Percentiles rank a stretch among this genome's conserved stretches.
Evolutionary conservation across 495 filamentous ascomycete species (phyloP).

Genomic region (Echria macrotheca): DNA sequence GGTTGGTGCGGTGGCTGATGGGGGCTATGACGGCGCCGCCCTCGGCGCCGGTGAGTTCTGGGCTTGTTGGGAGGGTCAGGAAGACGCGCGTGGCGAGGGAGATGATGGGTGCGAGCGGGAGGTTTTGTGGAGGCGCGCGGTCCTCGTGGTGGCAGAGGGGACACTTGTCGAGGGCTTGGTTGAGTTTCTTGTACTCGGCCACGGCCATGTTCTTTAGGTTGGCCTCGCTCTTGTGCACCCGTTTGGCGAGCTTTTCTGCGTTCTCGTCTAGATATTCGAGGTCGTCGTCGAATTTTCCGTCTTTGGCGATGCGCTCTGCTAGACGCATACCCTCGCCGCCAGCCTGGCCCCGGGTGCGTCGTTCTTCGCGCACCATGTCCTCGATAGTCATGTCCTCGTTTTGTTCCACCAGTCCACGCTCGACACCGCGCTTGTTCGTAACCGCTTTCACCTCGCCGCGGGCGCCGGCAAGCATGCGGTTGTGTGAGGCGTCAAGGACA

Average conservation of each 20-base stretch:
- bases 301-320: slow-evolving; percentile 88
- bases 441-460: slow-evolving; percentile 72
- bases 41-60: slow-evolving; percentile 65
- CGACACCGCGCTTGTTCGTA: slow-evolving; percentile 69
- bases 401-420: slow-evolving; percentile 73
- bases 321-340: slow-evolving; percentile 78
- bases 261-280: slow-evolving; percentile 98
- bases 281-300: slow-evolving; percentile 86
- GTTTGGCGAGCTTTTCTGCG: slow-evolving; percentile 81
- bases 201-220: slow-evolving; percentile 87
- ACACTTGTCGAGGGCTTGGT: slow-evolving; percentile 79
- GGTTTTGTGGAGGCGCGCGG: slow-evolving; percentile 53
- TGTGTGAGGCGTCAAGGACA: slow-evolving; percentile 81
- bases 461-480: slow-evolving; percentile 73
- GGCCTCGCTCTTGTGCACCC: slow-evolving; percentile 80
- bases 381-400: slow-evolving; percentile 96
- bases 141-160: slow-evolving; percentile 93
- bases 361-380: slow-evolving; percentile 93
- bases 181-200: slow-evolving; percentile 84
- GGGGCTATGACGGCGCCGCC: slow-evolving; percentile 85
- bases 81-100: slow-evolving; percentile 83
- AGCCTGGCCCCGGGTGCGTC: slow-evolving; percentile 68
- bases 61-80: slow-evolving; percentile 83
- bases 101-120: slow-evolving; percentile 81
- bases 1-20: slow-evolving; percentile 80